Conservation (phyloP, 345 rosid genomes). For the Brassica napus region Da-Ae NC_063451.1:1245501-1246000, state of each 20-base stretch:
- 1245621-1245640: not conserved
- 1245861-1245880: no score
- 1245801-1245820: no score
- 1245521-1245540: conserved; percentile 9
- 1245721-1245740: not conserved
- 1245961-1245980: no score
- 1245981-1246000: no score
- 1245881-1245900: no score
- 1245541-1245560: not conserved
- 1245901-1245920: no score
- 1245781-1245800: no score
- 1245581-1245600: not conserved
- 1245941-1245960: no score
- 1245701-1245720: not conserved
- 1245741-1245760: not conserved
- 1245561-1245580: not conserved
- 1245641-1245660: not conserved
- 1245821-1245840: no score
- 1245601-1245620: not conserved
- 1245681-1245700: not conserved
- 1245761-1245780: no score
- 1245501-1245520: not conserved
- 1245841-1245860: no score
- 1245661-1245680: not conserved
- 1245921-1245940: no score